A percentile compares a stretch with the other conserved stretches of the same genome.
Conservation (phyloP, 177 flowering plant genomes). For the Vitis hybrid region DNA sequence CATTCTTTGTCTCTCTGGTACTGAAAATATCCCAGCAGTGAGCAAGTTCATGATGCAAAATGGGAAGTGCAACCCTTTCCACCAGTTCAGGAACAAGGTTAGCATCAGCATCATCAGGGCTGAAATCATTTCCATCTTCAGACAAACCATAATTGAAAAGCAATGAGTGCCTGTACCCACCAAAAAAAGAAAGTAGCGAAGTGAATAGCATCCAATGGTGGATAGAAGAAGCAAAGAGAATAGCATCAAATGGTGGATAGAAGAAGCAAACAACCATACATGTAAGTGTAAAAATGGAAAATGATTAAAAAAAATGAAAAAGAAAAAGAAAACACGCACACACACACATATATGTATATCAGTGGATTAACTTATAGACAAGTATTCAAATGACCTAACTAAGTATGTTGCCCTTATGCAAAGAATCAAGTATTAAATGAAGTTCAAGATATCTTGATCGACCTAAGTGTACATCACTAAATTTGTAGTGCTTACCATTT, state of each 20-base stretch:
- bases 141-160: conserved; percentile 76
- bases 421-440: neutral
- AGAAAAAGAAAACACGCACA: neutral
- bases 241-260: too few relatives aligned
- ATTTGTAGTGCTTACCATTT: conserved; percentile 53
- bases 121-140: conserved; percentile 49
- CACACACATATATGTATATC: neutral
- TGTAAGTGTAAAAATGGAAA: too few relatives aligned
- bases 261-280: too few relatives aligned
- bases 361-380: too few relatives aligned
- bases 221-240: too few relatives aligned
- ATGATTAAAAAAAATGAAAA: neutral
- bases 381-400: too few relatives aligned
- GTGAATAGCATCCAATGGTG: too few relatives aligned
- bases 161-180: conserved; percentile 66
- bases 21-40: conserved; percentile 96
- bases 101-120: conserved; percentile 72
- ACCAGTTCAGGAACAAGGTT: conserved; percentile 84
- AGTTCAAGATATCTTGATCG: neutral
- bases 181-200: neutral
- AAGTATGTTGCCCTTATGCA: too few relatives aligned
- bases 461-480: neutral
- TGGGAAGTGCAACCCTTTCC: conserved; percentile 86
- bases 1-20: conserved; percentile 69
- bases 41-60: conserved; percentile 79